Evolutionary conservation across 2,329 filamentous ascomycete genomes (phyloP), one percentile per base, ranked within the genome.

Genomic region (Sclerotinia subarctica): DNA sequence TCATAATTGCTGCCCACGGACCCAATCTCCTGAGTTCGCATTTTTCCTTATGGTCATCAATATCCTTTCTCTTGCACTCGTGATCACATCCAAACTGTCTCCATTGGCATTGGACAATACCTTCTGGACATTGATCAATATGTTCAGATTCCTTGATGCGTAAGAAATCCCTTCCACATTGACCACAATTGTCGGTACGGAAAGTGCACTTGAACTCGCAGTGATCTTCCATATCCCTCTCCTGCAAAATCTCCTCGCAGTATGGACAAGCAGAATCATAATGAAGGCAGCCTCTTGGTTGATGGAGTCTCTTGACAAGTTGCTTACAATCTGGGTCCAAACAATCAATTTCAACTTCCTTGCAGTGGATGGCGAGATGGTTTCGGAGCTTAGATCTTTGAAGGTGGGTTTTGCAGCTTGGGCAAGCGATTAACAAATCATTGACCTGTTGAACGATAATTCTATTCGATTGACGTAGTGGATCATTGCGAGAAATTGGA

Each of bases 361-460:
- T 80, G 74, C 88, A 90, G 60, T 87, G 84, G 26, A 81, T 81
- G 10, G 82, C 81, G 52, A 87, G 81, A 73, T 90, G 88, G 35
- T 81, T 80, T 72, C 84, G 81, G 11, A 89, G 80, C 35, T 83
- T 79, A 53, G 86, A 85, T 11, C 88, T 81, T 7, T 83, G 79
- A 58, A 86, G 78, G 13, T 82, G 78, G 51, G 81, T 78, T 49
- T 78, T 76, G 75, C 88, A 90, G 11, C 85, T 85, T 47, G 87
- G 86, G 67, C 88, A 90, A 68, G 82, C 81, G 60, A 88, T 88
- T 35, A 81, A 77, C 15, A 90, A 80, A 68, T 80, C 83, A 70
- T 88, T 87, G 26, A 90, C 83, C 75, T 89, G 86, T 26, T 88
- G 88, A 54, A 82, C 79, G 56, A 90, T 79, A 52, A 90, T 80